A percentile compares a stretch with the other conserved stretches of the same genome.
These are phyloP conservation scores for Puccinia triticina DNA, from an alignment of 1,284 basidiomycete species.

Conservation along the genomic window DNA sequence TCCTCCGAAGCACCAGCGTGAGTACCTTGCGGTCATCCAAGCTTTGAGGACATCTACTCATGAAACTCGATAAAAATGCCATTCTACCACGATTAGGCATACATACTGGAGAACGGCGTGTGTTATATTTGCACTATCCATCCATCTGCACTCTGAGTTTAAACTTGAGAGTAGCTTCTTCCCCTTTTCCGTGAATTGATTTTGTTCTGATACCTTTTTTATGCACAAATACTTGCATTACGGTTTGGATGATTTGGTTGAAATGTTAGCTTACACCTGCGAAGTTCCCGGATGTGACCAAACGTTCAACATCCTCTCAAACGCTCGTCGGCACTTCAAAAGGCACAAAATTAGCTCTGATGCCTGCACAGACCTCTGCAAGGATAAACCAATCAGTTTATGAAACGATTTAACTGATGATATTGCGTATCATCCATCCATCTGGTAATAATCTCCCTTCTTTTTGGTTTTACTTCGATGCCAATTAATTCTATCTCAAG, in stretches of 20 bases:
- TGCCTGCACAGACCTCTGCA: neutral
- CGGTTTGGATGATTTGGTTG: neutral
- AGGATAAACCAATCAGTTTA: slow-evolving; percentile 6
- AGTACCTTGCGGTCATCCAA: neutral
- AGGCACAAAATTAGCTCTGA: slow-evolving; percentile 16
- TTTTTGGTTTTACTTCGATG: neutral
- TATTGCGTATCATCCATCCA: neutral
- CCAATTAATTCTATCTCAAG: neutral
- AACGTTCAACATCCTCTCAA: slow-evolving; percentile 41
- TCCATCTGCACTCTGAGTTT: neutral
- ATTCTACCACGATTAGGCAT: slow-evolving; percentile 16
- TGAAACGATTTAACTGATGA: neutral
- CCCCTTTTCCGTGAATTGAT: neutral
- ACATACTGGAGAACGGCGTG: slow-evolving; percentile 44
- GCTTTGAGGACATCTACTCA: neutral
- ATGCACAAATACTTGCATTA: neutral
- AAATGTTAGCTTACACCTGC: slow-evolving; percentile 24
- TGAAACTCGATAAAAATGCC: neutral
- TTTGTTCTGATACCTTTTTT: neutral
- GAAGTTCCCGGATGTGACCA: slow-evolving; percentile 34
- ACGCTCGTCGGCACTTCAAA: slow-evolving; percentile 31
- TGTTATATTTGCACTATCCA: neutral
- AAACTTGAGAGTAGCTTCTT: neutral
- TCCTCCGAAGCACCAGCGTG: slow-evolving; percentile 35
- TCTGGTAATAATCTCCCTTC: neutral